These are phyloP conservation scores for Aspergillus hortae DNA, from an alignment of 2,329 filamentous ascomycete species.

Conservation along the genomic window DNA sequence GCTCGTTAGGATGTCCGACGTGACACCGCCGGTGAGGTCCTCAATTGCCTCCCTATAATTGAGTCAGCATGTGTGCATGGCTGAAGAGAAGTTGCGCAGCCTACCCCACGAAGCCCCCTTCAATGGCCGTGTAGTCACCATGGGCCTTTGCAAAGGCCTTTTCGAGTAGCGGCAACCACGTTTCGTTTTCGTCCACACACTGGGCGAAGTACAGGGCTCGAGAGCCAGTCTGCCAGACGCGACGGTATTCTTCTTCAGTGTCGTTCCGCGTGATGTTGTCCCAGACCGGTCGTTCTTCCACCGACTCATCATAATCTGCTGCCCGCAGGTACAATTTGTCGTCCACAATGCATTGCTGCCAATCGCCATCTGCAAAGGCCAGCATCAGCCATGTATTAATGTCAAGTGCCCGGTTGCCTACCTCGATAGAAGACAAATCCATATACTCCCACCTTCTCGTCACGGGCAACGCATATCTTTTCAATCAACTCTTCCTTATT, in stretches of 20 bases:
- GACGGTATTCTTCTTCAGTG: constrained; percentile 67
- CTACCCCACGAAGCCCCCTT: constrained; percentile 67
- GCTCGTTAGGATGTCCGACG: constrained; percentile 43
- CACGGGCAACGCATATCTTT: constrained; percentile 66
- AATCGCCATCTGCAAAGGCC: constrained; percentile 65
- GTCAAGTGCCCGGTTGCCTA: constrained; percentile 21
- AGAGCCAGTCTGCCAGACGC: constrained; percentile 70
- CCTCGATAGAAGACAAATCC: constrained; percentile 78
- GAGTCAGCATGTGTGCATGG: not conserved
- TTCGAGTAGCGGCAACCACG: constrained; percentile 75
- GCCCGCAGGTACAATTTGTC: constrained; percentile 85
- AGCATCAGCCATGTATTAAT: not conserved
- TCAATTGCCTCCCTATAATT: constrained; percentile 52
- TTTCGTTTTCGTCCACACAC: constrained; percentile 72
- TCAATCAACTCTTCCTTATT: constrained; percentile 71
- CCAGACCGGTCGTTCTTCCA: constrained; percentile 69
- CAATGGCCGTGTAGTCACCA: constrained; percentile 71
- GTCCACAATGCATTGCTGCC: constrained; percentile 88
- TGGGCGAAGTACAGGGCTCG: constrained; percentile 75
- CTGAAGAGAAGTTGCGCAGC: constrained; percentile 9
- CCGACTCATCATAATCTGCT: constrained; percentile 75
- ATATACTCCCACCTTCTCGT: constrained; percentile 74
- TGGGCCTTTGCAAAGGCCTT: constrained; percentile 85
- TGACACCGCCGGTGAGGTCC: constrained; percentile 54
- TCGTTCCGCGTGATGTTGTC: constrained; percentile 72